phyloP scores from a whole-genome alignment of 495 filamentous ascomycete species.

The Aspergillus sparsus region DNA sequence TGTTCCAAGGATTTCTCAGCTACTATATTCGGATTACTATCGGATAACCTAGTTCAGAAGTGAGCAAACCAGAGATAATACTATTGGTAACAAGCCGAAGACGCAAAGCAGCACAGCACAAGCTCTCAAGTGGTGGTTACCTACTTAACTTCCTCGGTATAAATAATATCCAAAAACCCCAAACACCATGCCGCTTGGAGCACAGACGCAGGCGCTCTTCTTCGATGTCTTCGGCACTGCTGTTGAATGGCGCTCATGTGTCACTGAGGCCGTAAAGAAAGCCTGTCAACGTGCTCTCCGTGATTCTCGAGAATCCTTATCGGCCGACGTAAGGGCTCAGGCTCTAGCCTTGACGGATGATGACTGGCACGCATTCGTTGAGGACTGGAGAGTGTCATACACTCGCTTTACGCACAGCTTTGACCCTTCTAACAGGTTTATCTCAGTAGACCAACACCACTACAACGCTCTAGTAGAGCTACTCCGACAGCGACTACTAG shows the following conservation, averaged over 20 bases:
- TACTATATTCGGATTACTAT: too few relatives aligned
- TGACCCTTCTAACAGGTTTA: constrained; percentile 48
- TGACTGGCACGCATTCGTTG: constrained; percentile 63
- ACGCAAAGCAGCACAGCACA: too few relatives aligned
- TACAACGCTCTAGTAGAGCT: constrained; percentile 58
- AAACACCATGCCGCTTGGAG: constrained; percentile 30
- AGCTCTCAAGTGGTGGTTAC: too few relatives aligned
- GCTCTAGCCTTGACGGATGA: constrained; percentile 51
- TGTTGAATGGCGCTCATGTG: constrained; percentile 68
- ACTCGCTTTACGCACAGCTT: constrained; percentile 55
- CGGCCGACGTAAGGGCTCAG: constrained; percentile 45
- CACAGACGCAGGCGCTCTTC: constrained; percentile 50
- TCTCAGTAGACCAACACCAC: constrained; percentile 70
- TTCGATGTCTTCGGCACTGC: constrained; percentile 77
- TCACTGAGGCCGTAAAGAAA: constrained; percentile 52
- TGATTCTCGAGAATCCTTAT: constrained; percentile 46
- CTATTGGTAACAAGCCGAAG: too few relatives aligned
- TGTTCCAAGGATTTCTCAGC: too few relatives aligned
- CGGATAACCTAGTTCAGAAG: too few relatives aligned
- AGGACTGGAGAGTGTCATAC: constrained; percentile 70
- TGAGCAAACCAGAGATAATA: too few relatives aligned
- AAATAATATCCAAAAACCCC: too few relatives aligned
- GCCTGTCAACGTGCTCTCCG: constrained; percentile 41
- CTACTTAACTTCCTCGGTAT: too few relatives aligned
- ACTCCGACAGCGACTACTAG: constrained; percentile 54